Conservation (phyloP, 306 rosid genomes). For the Cucurbita pepo region DNA sequence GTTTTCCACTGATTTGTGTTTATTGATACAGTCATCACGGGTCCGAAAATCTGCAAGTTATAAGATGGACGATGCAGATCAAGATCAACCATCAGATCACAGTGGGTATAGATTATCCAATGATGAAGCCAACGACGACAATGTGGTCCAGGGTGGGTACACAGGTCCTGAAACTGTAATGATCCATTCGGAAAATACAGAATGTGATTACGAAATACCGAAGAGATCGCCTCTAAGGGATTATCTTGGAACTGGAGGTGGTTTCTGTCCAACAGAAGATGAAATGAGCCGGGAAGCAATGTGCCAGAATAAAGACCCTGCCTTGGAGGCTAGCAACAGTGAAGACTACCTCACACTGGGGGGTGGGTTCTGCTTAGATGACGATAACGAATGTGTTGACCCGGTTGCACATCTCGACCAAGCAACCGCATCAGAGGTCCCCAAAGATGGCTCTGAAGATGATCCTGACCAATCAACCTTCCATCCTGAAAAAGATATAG, state of each 20-base stretch:
- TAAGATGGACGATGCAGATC: slow-evolving; percentile 24
- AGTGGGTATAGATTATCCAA: slow-evolving; percentile 10
- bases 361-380: slow-evolving; percentile 55
- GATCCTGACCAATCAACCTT: slow-evolving; percentile 12
- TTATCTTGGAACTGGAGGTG: slow-evolving; percentile 27
- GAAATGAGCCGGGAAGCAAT: slow-evolving; percentile 15
- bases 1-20: neutral
- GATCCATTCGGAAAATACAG: slow-evolving; percentile 11
- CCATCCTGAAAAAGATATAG: slow-evolving; percentile 5
- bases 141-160: slow-evolving; percentile 1
- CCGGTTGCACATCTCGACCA: slow-evolving; percentile 12
- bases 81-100: slow-evolving; percentile 19
- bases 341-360: slow-evolving; percentile 30
- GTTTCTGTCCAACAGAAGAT: slow-evolving; percentile 17
- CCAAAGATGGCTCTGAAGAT: slow-evolving; percentile 1
- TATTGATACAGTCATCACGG: slow-evolving; percentile 44
- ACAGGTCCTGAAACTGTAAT: slow-evolving; percentile 12
- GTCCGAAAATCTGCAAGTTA: slow-evolving; percentile 49
- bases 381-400: slow-evolving; percentile 15
- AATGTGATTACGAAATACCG: slow-evolving; percentile 6
- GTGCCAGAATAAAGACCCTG: slow-evolving; percentile 7
- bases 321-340: slow-evolving; percentile 10
- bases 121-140: slow-evolving; percentile 17
- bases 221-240: slow-evolving; percentile 10
- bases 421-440: neutral